A percentile compares a stretch with the other conserved stretches of the same genome.
These are phyloP conservation scores for Colletotrichum salicis DNA, from an alignment of 2,329 filamentous ascomycete species.

Conservation along the genomic window DNA sequence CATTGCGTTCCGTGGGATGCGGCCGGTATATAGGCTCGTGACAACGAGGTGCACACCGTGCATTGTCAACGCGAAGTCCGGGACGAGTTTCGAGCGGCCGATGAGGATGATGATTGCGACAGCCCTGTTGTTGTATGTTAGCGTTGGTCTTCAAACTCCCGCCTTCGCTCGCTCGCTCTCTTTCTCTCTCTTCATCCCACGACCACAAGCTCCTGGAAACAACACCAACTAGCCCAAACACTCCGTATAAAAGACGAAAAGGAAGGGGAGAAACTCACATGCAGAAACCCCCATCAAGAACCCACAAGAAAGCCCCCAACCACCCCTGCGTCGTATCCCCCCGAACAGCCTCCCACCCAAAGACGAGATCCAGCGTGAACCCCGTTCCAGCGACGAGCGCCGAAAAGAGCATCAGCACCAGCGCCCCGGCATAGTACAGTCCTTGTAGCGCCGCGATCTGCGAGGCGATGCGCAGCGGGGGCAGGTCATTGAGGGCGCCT, in stretches of 20 bases:
- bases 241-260: background rate
- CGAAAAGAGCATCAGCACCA: constrained; percentile 67
- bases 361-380: constrained; percentile 65
- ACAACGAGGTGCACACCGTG: constrained; percentile 84
- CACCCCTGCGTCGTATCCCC: constrained; percentile 72
- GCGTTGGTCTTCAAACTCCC: background rate
- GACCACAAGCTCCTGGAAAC: too few relatives aligned
- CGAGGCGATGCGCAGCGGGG: constrained; percentile 66
- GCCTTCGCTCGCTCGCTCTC: background rate
- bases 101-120: constrained; percentile 86
- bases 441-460: constrained; percentile 69
- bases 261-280: constrained; percentile 50
- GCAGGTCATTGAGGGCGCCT: constrained; percentile 70
- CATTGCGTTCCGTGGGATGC: constrained; percentile 79
- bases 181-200: background rate
- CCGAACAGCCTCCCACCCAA: constrained; percentile 68
- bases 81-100: constrained; percentile 90
- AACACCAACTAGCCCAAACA: background rate
- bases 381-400: constrained; percentile 66
- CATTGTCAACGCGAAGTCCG: constrained; percentile 91
- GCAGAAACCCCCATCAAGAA: constrained; percentile 65
- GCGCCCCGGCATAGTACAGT: constrained; percentile 63
- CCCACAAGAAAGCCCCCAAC: constrained; percentile 67
- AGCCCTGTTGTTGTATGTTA: constrained; percentile 63
- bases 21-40: constrained; percentile 81